Evolutionary conservation across 2,329 filamentous ascomycete genomes (phyloP).

Genomic region (Simplicillium sp.): DNA sequence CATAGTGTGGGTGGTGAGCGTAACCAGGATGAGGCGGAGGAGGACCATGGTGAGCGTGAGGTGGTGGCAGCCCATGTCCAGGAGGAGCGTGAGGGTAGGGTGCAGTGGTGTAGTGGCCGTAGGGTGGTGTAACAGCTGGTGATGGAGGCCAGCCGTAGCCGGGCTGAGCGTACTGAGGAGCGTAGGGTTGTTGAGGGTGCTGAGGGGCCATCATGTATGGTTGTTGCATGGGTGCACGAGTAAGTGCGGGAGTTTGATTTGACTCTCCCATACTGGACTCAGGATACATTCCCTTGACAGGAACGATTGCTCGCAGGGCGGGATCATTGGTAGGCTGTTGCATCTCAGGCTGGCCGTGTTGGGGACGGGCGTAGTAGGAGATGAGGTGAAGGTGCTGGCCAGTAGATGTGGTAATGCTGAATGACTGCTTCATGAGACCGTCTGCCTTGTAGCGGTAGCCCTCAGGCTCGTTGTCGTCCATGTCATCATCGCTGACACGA

Average conservation of each 20-base stretch:
- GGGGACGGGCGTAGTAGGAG: slow-evolving; percentile 85
- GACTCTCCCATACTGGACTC: slow-evolving; percentile 88
- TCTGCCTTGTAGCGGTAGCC: slow-evolving; percentile 94
- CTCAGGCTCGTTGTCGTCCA: slow-evolving; percentile 75
- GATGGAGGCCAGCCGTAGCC: slow-evolving; percentile 47
- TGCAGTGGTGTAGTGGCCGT: slow-evolving; percentile 32
- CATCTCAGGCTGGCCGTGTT: slow-evolving; percentile 62
- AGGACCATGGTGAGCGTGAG: slow-evolving; percentile 14
- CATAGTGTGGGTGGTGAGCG: slow-evolving; percentile 16
- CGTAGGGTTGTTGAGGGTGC: slow-evolving; percentile 23
- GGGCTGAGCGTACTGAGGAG: slow-evolving; percentile 30
- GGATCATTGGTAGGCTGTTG: slow-evolving; percentile 77
- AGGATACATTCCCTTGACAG: slow-evolving; percentile 91
- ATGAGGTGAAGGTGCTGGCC: slow-evolving; percentile 92
- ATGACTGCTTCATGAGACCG: slow-evolving; percentile 98
- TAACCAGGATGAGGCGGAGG: slow-evolving; percentile 20
- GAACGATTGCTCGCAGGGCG: slow-evolving; percentile 69
- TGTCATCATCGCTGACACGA: slow-evolving; percentile 75
- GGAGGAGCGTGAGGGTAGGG: slow-evolving; percentile 22
- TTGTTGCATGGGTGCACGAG: slow-evolving; percentile 58
- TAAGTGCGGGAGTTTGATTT: slow-evolving; percentile 70
- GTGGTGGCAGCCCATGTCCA: slow-evolving; percentile 14
- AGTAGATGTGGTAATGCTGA: slow-evolving; percentile 90
- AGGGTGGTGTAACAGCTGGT: slow-evolving; percentile 44
- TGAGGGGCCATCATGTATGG: slow-evolving; percentile 26